A percentile compares a stretch with the other conserved stretches of the same genome.
Conservation (phyloP, 2,329 filamentous ascomycete genomes). For the Pseudogymnoascus sp. region DNA sequence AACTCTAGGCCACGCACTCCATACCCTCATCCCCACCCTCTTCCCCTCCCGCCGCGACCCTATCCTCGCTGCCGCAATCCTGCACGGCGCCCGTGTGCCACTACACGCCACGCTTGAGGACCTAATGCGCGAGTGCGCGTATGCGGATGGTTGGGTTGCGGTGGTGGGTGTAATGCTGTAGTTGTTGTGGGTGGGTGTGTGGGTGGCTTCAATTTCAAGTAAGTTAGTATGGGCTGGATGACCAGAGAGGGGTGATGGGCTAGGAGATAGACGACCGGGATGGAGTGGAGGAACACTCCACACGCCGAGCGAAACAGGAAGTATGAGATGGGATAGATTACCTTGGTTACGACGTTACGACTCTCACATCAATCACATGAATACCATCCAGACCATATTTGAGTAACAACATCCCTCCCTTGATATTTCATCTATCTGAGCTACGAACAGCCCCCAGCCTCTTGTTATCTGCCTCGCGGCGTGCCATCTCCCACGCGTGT, state of each 20-base stretch:
- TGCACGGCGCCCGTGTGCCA: slow-evolving; percentile 81
- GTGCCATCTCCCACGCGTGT: background rate
- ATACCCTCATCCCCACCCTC: slow-evolving; percentile 66
- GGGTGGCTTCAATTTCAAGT: background rate
- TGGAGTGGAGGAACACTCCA: background rate
- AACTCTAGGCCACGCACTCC: slow-evolving; percentile 72
- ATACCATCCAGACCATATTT: background rate
- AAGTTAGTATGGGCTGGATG: background rate
- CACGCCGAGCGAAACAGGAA: background rate
- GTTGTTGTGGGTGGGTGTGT: background rate
- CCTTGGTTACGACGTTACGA: background rate
- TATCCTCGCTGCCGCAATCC: slow-evolving; percentile 72
- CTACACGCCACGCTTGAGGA: slow-evolving; percentile 76
- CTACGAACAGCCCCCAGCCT: background rate
- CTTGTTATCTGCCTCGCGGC: background rate
- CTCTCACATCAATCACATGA: background rate
- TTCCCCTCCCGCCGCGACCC: slow-evolving; percentile 84
- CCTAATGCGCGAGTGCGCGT: slow-evolving; percentile 72
- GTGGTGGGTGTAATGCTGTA: slow-evolving; percentile 68
- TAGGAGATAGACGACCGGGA: background rate
- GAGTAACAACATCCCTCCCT: background rate
- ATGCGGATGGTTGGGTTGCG: slow-evolving; percentile 89
- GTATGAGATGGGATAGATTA: background rate
- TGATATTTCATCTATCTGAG: background rate
- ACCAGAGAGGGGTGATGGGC: background rate